Base-by-base conservation (phyloP, 2,329 filamentous ascomycete genomes). In the Diaporthe capsici region DNA sequence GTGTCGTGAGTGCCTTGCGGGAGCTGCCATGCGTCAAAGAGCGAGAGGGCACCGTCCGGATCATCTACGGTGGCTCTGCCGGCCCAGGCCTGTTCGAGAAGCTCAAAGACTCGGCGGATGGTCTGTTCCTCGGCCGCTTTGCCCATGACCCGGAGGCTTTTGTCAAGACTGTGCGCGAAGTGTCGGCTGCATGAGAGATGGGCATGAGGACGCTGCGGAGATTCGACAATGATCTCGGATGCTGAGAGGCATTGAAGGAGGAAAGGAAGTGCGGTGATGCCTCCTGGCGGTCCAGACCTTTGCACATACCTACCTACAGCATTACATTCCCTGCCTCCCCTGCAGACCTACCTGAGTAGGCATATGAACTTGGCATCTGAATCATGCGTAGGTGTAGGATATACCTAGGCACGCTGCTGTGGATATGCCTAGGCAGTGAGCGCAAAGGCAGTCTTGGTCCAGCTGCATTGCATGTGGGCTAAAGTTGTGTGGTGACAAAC, bases 61-160 rank as follows among this genome's bases (percentile, higher is more conserved):
- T 97, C 58, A 82, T 97, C 25, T 98, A 97, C 82, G 95, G 95
- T 0, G 95, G 95, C 1, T 95, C 94, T 82, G 95, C 95, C 15
- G 94, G 94, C 0, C 94, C 94, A 1, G 95, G 95, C 0, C 87
- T 95, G 63, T 97, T 94, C 84, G 87, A 86, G 79, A 89, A 88
- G 78, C 85, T 97, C 77, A 91, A 90, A 73, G 88, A 90, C 34
- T 92, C 91, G 0, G 91, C 96, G 17, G 95, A 97, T 84, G 95
- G 94, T 0, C 86, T 97, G 83, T 97, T 97, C 80, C 82, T 97
- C 74, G 95, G 95, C 0, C 86, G 95, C 39, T 97, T 97, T 82
- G 95, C 92, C 17, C 95, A 97, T 84, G 92, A 96, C 81, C 89
- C 94, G 12, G 88, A 89, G 49, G 92, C 92, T 71, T 92, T 97